Conservation (phyloP, 805 yeast species). For the Ogataea wickerhamii region DNA sequence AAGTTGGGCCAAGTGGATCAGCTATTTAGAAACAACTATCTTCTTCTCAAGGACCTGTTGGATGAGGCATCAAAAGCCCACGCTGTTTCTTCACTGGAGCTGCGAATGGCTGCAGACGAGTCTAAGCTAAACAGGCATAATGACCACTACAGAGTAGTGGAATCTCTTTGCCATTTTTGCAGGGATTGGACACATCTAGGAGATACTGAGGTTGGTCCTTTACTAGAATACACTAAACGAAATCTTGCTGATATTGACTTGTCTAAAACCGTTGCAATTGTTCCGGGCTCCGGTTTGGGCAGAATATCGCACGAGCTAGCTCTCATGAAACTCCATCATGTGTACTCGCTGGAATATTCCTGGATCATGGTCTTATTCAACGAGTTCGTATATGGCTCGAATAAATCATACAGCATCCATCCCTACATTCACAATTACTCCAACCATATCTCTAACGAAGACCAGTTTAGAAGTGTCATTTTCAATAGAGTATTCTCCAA, state of each 20-base stretch:
- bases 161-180: conserved; percentile 68
- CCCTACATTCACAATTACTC: conserved; percentile 69
- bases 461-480: conserved; percentile 48
- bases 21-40: conserved; percentile 45
- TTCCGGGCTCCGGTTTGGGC: conserved; percentile 91
- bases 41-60: conserved; percentile 44
- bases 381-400: conserved; percentile 44
- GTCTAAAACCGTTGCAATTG: conserved; percentile 48
- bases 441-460: conserved; percentile 46
- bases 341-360: conserved; percentile 75
- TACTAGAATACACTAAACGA: conserved; percentile 46
- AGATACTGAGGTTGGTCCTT: conserved; percentile 47
- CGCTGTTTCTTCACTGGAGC: conserved; percentile 41
- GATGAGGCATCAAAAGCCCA: conserved; percentile 33
- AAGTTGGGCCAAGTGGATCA: conserved; percentile 50
- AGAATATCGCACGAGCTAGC: conserved; percentile 66
- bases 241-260: conserved; percentile 35
- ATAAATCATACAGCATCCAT: conserved; percentile 25
- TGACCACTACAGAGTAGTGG: conserved; percentile 50
- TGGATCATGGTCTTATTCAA: conserved; percentile 72
- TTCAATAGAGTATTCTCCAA: conserved; percentile 29
- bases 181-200: conserved; percentile 69
- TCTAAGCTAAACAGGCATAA: conserved; percentile 12
- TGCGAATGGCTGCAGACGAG: conserved; percentile 32
- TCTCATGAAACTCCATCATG: conserved; percentile 33